Evolutionary conservation across 306 rosid genomes (phyloP).

Genomic region (Quercus wislizeni): DNA sequence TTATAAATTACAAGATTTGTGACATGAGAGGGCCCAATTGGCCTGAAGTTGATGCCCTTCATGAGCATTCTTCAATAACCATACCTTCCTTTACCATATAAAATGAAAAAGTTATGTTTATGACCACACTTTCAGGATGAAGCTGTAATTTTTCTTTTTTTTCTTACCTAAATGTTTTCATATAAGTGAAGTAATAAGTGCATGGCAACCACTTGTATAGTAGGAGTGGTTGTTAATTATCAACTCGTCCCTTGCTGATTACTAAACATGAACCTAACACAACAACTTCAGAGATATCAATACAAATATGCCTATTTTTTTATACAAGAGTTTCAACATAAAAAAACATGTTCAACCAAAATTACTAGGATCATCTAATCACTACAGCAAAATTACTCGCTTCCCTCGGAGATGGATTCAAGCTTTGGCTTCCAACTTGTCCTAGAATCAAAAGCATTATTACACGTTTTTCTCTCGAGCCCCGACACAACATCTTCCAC

Average conservation of each 20-base stretch:
- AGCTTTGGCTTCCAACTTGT: constrained; percentile 45
- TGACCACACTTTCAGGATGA: background rate
- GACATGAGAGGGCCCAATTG: no score
- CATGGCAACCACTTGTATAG: background rate
- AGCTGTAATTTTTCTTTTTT: background rate
- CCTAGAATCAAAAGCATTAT: background rate
- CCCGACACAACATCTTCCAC: constrained; percentile 41
- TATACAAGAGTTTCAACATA: background rate
- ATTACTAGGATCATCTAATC: background rate
- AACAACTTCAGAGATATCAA: background rate
- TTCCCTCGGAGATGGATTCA: constrained; percentile 63
- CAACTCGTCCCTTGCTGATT: background rate
- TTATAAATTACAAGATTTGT: no score
- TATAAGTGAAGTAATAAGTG: background rate
- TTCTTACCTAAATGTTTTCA: background rate
- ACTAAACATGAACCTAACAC: constrained; percentile 7
- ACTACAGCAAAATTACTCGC: constrained; percentile 19
- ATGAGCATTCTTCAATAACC: no score
- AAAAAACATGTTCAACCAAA: background rate
- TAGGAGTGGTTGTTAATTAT: background rate
- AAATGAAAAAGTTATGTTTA: background rate
- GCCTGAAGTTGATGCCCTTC: no score
- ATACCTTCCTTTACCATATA: no score
- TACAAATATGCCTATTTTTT: background rate
- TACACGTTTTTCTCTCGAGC: constrained; percentile 2